These are phyloP conservation scores for Rubroboletus pulcherrimus DNA, from an alignment of 768 basidiomycete genomes.

Conservation along the genomic window DNA sequence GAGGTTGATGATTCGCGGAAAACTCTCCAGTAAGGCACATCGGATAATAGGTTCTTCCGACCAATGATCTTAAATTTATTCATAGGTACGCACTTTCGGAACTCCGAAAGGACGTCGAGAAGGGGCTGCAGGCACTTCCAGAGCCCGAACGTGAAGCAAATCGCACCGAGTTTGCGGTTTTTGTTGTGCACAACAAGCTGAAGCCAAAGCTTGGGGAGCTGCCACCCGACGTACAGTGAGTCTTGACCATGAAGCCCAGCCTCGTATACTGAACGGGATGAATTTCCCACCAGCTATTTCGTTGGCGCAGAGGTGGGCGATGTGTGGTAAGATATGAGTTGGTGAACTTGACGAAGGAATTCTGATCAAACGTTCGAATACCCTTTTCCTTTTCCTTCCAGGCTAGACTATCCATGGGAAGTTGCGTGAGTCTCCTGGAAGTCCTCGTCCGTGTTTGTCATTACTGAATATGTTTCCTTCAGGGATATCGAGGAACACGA, in stretches of 20 bases:
- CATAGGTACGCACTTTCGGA: constrained; percentile 85
- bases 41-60: background rate
- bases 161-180: constrained; percentile 83
- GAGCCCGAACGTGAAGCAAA: constrained; percentile 71
- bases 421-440: constrained; percentile 47
- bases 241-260: constrained; percentile 1
- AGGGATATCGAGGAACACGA: constrained; percentile 81
- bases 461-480: constrained; percentile 1
- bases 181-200: constrained; percentile 93
- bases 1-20: constrained; percentile 88
- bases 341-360: background rate
- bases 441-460: background rate
- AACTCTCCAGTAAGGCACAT: constrained; percentile 70
- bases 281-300: constrained; percentile 56
- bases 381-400: constrained; percentile 26
- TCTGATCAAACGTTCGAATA: constrained; percentile 11
- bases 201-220: constrained; percentile 81
- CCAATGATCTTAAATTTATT: constrained; percentile 1
- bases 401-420: constrained; percentile 88
- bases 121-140: constrained; percentile 57
- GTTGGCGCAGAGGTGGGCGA: constrained; percentile 72
- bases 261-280: constrained; percentile 3
- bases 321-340: constrained; percentile 54
- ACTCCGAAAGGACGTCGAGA: constrained; percentile 83
- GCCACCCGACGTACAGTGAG: constrained; percentile 62